Percentiles rank a stretch among this genome's conserved stretches.
phyloP scores from a whole-genome alignment of 2,329 filamentous ascomycete species.

The Aspergillus cejpii region DNA sequence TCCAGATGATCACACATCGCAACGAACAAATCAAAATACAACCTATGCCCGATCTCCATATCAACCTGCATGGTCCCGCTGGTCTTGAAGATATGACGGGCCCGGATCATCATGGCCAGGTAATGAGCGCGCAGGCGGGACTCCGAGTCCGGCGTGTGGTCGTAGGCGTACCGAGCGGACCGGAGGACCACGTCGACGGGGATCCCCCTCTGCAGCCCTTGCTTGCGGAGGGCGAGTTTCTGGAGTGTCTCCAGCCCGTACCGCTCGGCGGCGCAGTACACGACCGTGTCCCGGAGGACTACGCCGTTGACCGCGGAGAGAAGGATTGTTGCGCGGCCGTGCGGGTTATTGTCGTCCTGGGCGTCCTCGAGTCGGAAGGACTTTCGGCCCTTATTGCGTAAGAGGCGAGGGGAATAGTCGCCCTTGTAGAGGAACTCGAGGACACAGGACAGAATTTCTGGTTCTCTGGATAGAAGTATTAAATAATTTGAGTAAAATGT shows the following conservation, averaged over 20 bases:
- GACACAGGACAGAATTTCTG: conserved; percentile 85
- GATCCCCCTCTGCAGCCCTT: conserved; percentile 86
- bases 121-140: conserved; percentile 92
- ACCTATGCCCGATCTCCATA: conserved; percentile 90
- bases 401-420: conserved; percentile 84
- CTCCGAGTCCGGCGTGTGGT: conserved; percentile 88
- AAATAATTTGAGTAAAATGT: neutral
- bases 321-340: conserved; percentile 65
- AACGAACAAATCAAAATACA: conserved; percentile 98
- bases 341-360: conserved; percentile 48
- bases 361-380: conserved; percentile 83
- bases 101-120: conserved; percentile 93
- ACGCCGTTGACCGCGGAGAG: conserved; percentile 66
- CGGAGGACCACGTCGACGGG: conserved; percentile 86
- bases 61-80: conserved; percentile 98
- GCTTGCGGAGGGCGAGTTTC: conserved; percentile 83
- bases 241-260: conserved; percentile 92
- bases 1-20: conserved; percentile 98
- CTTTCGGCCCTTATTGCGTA: conserved; percentile 78
- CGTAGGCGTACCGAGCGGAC: conserved; percentile 90
- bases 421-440: conserved; percentile 97
- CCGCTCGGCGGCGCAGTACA: conserved; percentile 88
- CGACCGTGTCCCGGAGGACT: conserved; percentile 82
- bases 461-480: conserved; percentile 56
- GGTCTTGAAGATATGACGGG: conserved; percentile 94